phyloP scores from a whole-genome alignment of 768 basidiomycete species.

The Pleurotus sapidus region DNA sequence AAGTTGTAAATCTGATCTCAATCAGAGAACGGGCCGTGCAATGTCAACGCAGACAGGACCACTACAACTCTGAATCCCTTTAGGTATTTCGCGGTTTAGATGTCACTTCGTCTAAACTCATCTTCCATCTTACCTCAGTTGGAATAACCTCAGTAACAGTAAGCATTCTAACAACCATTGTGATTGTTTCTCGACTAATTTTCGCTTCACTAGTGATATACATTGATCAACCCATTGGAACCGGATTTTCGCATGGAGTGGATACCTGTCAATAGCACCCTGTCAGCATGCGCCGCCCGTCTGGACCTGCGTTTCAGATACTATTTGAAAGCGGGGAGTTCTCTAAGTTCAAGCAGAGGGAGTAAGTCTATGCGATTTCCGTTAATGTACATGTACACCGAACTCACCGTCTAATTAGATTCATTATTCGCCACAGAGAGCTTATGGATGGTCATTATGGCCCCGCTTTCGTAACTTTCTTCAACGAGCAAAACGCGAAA shows the following conservation, averaged over 20 bases:
- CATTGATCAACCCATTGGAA: slow-evolving; percentile 67
- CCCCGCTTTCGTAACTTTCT: slow-evolving; percentile 61
- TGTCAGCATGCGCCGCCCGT: slow-evolving; percentile 54
- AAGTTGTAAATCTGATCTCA: background rate
- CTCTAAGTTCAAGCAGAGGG: slow-evolving; percentile 45
- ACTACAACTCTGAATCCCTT: slow-evolving; percentile 58
- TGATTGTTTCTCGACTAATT: background rate
- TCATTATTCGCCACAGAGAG: slow-evolving; percentile 65
- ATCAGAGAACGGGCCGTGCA: slow-evolving; percentile 63
- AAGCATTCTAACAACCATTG: slow-evolving; percentile 13
- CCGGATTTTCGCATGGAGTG: slow-evolving; percentile 60
- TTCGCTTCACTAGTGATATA: slow-evolving; percentile 51
- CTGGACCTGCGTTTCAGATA: slow-evolving; percentile 63
- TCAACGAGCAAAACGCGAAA: slow-evolving; percentile 56
- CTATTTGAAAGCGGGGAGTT: slow-evolving; percentile 57
- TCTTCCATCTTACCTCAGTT: slow-evolving; percentile 29
- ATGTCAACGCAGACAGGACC: slow-evolving; percentile 50
- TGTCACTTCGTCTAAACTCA: no score
- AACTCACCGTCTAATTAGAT: slow-evolving; percentile 28
- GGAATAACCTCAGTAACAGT: slow-evolving; percentile 72
- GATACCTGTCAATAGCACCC: slow-evolving; percentile 57
- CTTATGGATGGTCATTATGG: slow-evolving; percentile 72
- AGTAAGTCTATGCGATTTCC: slow-evolving; percentile 33
- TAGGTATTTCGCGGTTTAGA: slow-evolving; percentile 31
- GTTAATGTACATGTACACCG: background rate